Evolutionary conservation across 345 rosid genomes (phyloP).

Genomic region (Dipteronia sinensis): DNA sequence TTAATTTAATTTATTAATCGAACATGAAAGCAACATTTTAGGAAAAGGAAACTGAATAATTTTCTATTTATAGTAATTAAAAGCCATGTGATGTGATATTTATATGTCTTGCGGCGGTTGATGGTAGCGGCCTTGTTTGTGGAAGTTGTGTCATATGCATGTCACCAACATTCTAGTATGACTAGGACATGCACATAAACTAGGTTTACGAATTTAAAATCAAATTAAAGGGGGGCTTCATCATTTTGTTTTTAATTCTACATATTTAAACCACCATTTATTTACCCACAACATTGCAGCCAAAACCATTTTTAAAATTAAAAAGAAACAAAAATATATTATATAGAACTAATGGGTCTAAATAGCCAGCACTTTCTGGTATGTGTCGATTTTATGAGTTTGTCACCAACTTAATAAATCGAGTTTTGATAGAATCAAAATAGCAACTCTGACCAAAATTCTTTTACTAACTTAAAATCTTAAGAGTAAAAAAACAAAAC

Average conservation of each 20-base stretch:
- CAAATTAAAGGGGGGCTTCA: neutral
- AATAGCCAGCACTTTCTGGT: no score
- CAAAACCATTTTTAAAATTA: neutral
- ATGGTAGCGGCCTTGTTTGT: neutral
- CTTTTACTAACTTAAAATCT: no score
- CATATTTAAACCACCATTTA: neutral
- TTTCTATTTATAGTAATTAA: neutral
- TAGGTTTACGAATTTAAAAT: neutral
- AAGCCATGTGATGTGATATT: neutral
- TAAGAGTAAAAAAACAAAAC: no score
- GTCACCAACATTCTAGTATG: neutral
- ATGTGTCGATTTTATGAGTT: no score
- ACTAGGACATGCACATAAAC: neutral
- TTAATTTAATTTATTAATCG: no score
- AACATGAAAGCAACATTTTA: no score
- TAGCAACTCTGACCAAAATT: no score
- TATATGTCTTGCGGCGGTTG: no score
- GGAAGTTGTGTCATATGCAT: neutral
- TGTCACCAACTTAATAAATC: no score
- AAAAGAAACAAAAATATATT: no score
- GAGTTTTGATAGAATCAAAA: no score
- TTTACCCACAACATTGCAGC: neutral
- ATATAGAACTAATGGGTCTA: no score
- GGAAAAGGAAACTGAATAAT: neutral
- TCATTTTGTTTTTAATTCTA: neutral